Conservation (phyloP, 1,284 basidiomycete genomes). For the Naganishia sp. region DNA sequence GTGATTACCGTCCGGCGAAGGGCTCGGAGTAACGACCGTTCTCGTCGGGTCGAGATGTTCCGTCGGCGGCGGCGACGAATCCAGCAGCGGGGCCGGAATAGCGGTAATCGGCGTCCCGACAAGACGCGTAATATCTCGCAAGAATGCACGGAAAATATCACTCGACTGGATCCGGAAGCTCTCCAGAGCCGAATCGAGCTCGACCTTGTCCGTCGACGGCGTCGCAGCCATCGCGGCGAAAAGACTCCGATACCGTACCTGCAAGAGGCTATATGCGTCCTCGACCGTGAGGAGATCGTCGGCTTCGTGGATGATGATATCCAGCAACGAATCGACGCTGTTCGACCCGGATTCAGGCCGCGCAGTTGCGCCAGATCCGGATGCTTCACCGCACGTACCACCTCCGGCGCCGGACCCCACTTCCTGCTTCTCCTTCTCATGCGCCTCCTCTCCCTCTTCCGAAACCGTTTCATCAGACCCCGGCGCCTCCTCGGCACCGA, state of each 20-base stretch:
- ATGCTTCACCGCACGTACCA: background rate
- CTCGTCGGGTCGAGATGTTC: conserved; percentile 21
- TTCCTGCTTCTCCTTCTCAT: too few species aligned
- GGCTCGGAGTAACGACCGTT: conserved; percentile 7
- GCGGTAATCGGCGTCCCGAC: conserved; percentile 10
- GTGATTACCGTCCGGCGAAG: conserved; percentile 11
- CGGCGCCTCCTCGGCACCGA: too few species aligned
- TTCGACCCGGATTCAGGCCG: background rate
- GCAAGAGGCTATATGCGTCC: conserved; percentile 27
- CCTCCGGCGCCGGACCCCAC: background rate
- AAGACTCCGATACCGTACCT: conserved; percentile 16
- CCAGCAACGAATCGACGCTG: conserved; percentile 25
- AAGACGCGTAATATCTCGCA: conserved; percentile 34
- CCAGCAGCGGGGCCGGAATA: conserved; percentile 14
- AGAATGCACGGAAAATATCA: conserved; percentile 32
- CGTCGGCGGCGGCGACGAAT: conserved; percentile 25
- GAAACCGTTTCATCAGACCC: too few species aligned
- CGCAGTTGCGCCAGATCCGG: background rate
- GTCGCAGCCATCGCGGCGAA: conserved; percentile 6
- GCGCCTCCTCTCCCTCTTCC: too few species aligned
- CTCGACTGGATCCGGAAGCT: conserved; percentile 8
- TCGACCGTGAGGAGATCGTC: conserved; percentile 29
- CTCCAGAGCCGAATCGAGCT: conserved; percentile 4
- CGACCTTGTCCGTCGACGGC: background rate
- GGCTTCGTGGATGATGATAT: conserved; percentile 30